Percentiles rank a stretch among this genome's conserved stretches.
phyloP scores from a whole-genome alignment of 2,329 filamentous ascomycete genomes.

The Sporothrix curviconia region DNA sequence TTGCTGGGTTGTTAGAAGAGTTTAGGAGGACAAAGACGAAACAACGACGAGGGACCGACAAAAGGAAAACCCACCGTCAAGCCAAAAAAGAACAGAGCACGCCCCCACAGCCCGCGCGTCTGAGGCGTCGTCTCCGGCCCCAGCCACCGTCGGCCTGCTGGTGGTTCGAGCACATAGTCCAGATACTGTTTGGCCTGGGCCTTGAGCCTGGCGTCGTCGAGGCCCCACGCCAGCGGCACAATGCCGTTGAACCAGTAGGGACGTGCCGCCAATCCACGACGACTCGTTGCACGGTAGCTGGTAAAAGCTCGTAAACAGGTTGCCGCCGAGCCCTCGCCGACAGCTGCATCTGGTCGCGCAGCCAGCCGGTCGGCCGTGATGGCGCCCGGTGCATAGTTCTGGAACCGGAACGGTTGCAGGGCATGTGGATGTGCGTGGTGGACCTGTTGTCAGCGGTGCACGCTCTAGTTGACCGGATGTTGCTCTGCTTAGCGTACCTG shows the following conservation, averaged over 20 bases:
- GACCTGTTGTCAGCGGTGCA: not conserved
- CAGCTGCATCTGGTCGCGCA: slow-evolving; percentile 4
- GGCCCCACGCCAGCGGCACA: slow-evolving; percentile 47
- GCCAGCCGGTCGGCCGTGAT: slow-evolving; percentile 1
- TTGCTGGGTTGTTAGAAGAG: slow-evolving; percentile 18
- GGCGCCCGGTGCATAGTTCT: not conserved
- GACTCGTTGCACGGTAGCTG: not conserved
- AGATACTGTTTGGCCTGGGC: slow-evolving; percentile 37
- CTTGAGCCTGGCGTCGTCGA: slow-evolving; percentile 42
- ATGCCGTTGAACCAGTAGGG: slow-evolving; percentile 57
- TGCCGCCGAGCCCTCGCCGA: slow-evolving; percentile 7
- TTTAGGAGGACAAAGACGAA: not conserved
- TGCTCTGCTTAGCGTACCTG: not conserved
- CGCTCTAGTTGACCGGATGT: not conserved
- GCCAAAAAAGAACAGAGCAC: slow-evolving; percentile 28
- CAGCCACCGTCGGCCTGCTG: slow-evolving; percentile 48
- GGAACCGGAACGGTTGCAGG: not conserved
- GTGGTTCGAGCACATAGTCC: slow-evolving; percentile 36
- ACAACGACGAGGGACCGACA: not conserved
- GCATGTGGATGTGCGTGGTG: not conserved
- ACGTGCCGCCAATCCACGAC: slow-evolving; percentile 33
- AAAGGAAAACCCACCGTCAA: slow-evolving; percentile 18
- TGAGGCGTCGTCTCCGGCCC: slow-evolving; percentile 28
- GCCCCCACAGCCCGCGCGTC: slow-evolving; percentile 28
- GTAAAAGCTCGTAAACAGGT: slow-evolving; percentile 10